phyloP scores from a whole-genome alignment of 2,329 filamentous ascomycete species.

The Penicillium sp. region DNA sequence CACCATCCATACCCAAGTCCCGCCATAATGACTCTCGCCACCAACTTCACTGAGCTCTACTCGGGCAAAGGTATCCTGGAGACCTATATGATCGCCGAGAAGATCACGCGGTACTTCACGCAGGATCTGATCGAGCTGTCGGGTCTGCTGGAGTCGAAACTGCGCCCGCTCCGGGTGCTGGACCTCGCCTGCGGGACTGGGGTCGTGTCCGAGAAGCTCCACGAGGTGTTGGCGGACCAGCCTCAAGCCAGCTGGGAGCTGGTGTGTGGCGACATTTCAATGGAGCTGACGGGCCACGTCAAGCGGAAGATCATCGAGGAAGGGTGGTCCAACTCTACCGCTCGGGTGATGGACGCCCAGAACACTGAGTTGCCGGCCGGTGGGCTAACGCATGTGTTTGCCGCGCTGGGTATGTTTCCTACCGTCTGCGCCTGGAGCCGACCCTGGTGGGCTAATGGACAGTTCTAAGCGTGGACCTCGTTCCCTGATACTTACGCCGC shows the following conservation, averaged over 20 bases:
- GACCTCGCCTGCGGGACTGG: not conserved
- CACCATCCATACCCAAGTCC: not conserved
- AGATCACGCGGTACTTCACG: not conserved
- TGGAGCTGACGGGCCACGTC: not conserved
- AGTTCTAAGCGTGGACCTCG: not conserved
- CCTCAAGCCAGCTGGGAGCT: not conserved
- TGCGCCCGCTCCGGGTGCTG: not conserved
- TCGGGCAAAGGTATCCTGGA: not conserved
- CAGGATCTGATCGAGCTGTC: not conserved
- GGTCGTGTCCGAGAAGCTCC: not conserved
- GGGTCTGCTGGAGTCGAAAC: not conserved
- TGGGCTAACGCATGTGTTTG: not conserved
- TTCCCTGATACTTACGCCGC: not conserved
- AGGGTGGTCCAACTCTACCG: not conserved
- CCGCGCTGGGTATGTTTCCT: not conserved
- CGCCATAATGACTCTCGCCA: not conserved
- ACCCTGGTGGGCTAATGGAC: no score
- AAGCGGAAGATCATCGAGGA: not conserved
- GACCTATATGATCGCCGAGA: not conserved
- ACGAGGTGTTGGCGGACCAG: not conserved
- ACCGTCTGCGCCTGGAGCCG: no score
- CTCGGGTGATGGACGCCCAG: not conserved
- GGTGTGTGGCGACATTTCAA: not conserved
- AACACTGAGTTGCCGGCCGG: not conserved
- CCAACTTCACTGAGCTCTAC: not conserved